phyloP scores from a whole-genome alignment of 2,329 filamentous ascomycete genomes.

The Stenocarpella maydis region DNA sequence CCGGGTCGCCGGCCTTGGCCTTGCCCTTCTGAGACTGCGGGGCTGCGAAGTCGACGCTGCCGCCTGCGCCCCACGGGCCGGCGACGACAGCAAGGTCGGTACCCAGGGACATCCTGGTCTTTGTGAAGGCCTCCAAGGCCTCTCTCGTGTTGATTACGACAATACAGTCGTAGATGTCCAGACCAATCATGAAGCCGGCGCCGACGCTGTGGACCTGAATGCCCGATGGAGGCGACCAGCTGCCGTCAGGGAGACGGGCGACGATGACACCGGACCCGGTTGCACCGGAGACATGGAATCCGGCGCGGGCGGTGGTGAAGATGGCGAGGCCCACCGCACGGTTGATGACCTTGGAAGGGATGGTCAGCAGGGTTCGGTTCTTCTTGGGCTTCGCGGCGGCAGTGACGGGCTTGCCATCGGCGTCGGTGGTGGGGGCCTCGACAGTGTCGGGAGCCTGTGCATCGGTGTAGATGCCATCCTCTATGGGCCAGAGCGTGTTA shows the following conservation, averaged over 20 bases:
- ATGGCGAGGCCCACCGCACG: constrained; percentile 75
- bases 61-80: constrained; percentile 74
- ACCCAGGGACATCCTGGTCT: constrained; percentile 77
- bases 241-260: constrained; percentile 67
- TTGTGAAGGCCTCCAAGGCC: constrained; percentile 80
- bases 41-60: constrained; percentile 69
- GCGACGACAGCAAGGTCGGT: constrained; percentile 81
- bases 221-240: constrained; percentile 83
- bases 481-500: constrained; percentile 45
- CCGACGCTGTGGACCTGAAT: constrained; percentile 84
- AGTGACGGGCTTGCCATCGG: constrained; percentile 41
- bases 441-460: constrained; percentile 38
- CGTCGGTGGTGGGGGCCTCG: constrained; percentile 36
- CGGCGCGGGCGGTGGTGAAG: constrained; percentile 75
- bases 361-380: constrained; percentile 59
- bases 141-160: constrained; percentile 83
- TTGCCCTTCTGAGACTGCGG: constrained; percentile 37
- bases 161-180: constrained; percentile 91
- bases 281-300: constrained; percentile 71
- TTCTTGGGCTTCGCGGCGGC: constrained; percentile 48
- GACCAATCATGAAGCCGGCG: constrained; percentile 80
- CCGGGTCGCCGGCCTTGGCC: constrained; percentile 32
- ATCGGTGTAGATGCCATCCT: constrained; percentile 62
- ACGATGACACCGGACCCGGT: constrained; percentile 73
- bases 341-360: constrained; percentile 66